A percentile compares a stretch with the other conserved stretches of the same genome.
phyloP scores from a whole-genome alignment of 345 rosid genomes.

The Balakata baccata region DNA sequence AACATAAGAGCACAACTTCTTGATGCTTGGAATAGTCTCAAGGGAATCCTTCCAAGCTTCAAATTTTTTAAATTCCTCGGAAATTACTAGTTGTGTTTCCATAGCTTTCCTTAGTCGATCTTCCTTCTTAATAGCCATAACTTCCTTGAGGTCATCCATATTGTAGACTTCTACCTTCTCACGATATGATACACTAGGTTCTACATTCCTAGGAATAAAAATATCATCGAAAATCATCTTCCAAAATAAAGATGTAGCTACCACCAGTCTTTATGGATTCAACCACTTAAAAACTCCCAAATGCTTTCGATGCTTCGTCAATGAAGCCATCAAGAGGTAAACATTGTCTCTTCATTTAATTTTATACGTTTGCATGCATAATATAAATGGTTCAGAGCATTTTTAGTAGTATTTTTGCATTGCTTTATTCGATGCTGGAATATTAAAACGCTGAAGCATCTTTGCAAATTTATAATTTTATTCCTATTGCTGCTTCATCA shows the following conservation, averaged over 20 bases:
- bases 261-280: constrained; percentile 83
- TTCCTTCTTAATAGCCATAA: constrained; percentile 25
- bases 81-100: constrained; percentile 22
- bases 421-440: background rate
- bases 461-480: background rate
- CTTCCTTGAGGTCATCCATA: constrained; percentile 27
- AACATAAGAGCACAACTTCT: constrained; percentile 17
- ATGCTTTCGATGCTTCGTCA: constrained; percentile 80
- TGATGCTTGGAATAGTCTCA: constrained; percentile 25
- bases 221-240: constrained; percentile 19
- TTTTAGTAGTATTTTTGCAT: background rate
- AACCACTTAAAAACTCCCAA: constrained; percentile 62
- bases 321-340: constrained; percentile 86
- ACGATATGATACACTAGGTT: constrained; percentile 15
- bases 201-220: constrained; percentile 29
- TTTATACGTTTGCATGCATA: background rate
- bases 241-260: constrained; percentile 24
- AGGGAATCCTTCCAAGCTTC: constrained; percentile 34
- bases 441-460: background rate
- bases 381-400: background rate
- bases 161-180: constrained; percentile 21
- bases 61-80: constrained; percentile 17
- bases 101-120: constrained; percentile 27
- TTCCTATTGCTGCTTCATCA: background rate
- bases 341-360: background rate